Conservation (phyloP, 257 asterid genomes). For the Orobanche coerulescens region DNA sequence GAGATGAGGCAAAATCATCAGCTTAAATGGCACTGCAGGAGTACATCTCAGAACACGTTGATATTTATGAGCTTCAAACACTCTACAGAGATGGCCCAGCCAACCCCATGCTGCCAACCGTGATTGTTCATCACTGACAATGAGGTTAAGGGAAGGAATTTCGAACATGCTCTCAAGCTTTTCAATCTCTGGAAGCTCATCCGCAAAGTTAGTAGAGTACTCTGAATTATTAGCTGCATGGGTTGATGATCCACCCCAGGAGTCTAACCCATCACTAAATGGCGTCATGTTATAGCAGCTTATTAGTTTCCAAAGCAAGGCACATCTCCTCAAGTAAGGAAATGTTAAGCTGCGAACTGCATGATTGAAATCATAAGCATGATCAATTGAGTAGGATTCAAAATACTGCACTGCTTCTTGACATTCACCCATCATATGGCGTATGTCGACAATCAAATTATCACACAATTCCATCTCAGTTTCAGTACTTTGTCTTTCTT, state of each 20-base stretch:
- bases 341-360: slow-evolving; percentile 63
- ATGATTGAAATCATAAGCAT: slow-evolving; percentile 44
- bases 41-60: slow-evolving; percentile 41
- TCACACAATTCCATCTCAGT: slow-evolving; percentile 37
- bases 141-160: slow-evolving; percentile 58
- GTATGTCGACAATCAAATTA: slow-evolving; percentile 60
- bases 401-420: slow-evolving; percentile 49
- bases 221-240: slow-evolving; percentile 32
- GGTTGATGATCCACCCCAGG: slow-evolving; percentile 40
- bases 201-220: slow-evolving; percentile 18
- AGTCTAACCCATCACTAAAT: slow-evolving; percentile 44
- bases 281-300: slow-evolving; percentile 47
- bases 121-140: slow-evolving; percentile 45
- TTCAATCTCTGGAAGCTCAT: slow-evolving; percentile 60
- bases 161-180: slow-evolving; percentile 66
- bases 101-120: slow-evolving; percentile 53
- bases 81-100: slow-evolving; percentile 51
- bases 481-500: slow-evolving; percentile 25
- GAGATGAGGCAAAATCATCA: slow-evolving; percentile 74
- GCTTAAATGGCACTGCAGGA: slow-evolving; percentile 77
- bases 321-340: slow-evolving; percentile 93
- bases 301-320: slow-evolving; percentile 77
- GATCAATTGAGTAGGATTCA: slow-evolving; percentile 39
- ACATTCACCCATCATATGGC: slow-evolving; percentile 36
- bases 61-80: slow-evolving; percentile 34